Base-by-base conservation (phyloP, 306 rosid species). In the Cucurbita argyrosperma region DNA sequence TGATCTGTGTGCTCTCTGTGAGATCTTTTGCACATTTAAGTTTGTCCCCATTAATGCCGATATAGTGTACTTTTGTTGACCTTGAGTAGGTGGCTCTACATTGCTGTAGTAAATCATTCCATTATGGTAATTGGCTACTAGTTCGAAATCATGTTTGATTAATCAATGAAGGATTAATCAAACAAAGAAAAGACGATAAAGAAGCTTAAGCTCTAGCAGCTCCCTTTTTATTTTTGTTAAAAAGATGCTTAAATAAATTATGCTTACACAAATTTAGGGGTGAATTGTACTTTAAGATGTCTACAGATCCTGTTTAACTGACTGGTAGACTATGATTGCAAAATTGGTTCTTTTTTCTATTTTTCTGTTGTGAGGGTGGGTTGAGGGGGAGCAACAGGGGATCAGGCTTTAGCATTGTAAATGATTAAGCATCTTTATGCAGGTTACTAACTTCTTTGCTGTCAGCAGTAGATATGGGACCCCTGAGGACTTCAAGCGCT, bases 401-500 rank as follows among this genome's bases (percentile, higher is more conserved):
- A 58, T 21, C 1, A 23, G 70, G 30, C 52, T 58, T 35, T 37
- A 12, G 42, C 26, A 19, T 58, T 23, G 23, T 19, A 39, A 60
- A 5, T 61, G 58, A 61, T 61, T 18, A 51, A 38, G 77, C 79
- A 72, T 45, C 26, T 77, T 38, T 71, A 42, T 82, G 89, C 92
- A 94, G 98, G 98, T 88, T 76, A 90, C 98, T 49, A 94, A 94
- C 77, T 85, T 85, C 42, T 90, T 46, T 85, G 98, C 98, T 59
- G 88, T 83, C 76, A 94, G 98, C 82, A 90, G 98, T 81, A 89
- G 96, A 79, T 94, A 80, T 83, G 98, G 98, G 60, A 89, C 96
- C 74, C 98, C 98, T 58, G 96, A 94, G 56, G 97, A 94, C 76
- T 94, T 94, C 86, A 94, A 94, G 92, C 92, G 85, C 74, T 81